Base-by-base conservation (phyloP, 2,329 filamentous ascomycete genomes). In the Dryadomyces sulphureus region DNA sequence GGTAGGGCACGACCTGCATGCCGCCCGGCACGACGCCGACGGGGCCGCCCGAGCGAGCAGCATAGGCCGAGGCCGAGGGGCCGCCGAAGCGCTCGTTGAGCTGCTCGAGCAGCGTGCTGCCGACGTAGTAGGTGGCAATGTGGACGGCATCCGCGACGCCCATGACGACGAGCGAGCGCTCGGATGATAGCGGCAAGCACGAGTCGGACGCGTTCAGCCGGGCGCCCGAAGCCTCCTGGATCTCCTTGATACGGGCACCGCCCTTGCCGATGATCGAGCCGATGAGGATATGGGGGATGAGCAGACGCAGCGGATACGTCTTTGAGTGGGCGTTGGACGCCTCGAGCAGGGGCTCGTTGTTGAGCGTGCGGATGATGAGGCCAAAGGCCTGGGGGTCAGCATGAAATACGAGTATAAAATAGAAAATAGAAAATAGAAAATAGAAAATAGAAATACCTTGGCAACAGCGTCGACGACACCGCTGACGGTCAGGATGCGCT, bases 1-100 rank as follows among this genome's bases (percentile, higher is more conserved):
- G 84, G 62, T 98, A 98, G 6, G 92, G 92, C n/a, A 96, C 88
- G 43, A 98, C 92, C 63, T 96, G 92, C 88, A 98, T 94, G 50
- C 92, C 92, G 49, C 92, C 92, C 20, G 92, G 92, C 16, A 96
- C 87, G 30, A 90, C 87, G 44, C 90, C 90, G 48, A 90, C 87
- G 43, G 92, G 89, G 43, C 86, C 89, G 51, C 92, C 92, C 59
- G 87, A 94, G 53, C 92, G 81, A 41, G 90, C 94, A 41, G 92
- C 92, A 61, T 98, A 98, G 25, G 92, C 90, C n/a, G 92, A 98
- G 43, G 92, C 90, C 48, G 88, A 88, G 19, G 92, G 89, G 6
- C 92, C 92, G 45, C 92, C 90, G 55, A 96, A 98, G 38, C 92
- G 81, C 62, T 98, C 92, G 45, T 92, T 95, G 49, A 98, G 73